Evolutionary conservation across 371 early-diverging fungal species (phyloP).

Genomic region (Capniomyces stellatus): DNA sequence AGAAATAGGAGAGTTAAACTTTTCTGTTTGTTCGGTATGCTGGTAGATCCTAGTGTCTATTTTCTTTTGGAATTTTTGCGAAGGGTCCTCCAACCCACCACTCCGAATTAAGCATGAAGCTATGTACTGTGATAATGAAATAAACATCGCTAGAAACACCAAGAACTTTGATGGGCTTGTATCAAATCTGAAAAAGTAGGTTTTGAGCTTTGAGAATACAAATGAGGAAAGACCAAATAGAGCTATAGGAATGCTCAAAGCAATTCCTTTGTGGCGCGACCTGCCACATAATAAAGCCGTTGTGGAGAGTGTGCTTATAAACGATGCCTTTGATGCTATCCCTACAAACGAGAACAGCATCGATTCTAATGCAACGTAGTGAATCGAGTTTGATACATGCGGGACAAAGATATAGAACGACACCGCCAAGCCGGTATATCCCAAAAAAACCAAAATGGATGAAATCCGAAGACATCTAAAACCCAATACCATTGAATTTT

Average conservation of each 20-base stretch:
- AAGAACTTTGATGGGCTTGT: slow-evolving; percentile 13
- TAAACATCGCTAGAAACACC: slow-evolving; percentile 14
- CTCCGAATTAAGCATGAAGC: slow-evolving; percentile 1
- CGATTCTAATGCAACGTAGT: slow-evolving; percentile 22
- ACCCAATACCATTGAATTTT: too few relatives aligned
- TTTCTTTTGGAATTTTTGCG: neutral
- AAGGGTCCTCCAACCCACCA: neutral
- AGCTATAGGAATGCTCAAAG: slow-evolving; percentile 39
- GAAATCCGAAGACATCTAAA: slow-evolving; percentile 15
- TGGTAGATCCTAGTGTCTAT: neutral
- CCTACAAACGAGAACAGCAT: slow-evolving; percentile 37
- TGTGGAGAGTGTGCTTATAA: slow-evolving; percentile 38
- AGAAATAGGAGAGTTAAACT: neutral
- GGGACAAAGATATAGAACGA: slow-evolving; percentile 5
- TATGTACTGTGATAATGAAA: slow-evolving; percentile 8
- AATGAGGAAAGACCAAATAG: slow-evolving; percentile 48
- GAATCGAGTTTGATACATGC: slow-evolving; percentile 7
- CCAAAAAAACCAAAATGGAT: slow-evolving; percentile 17
- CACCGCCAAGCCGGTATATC: slow-evolving; percentile 18
- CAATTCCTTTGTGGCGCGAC: slow-evolving; percentile 33
- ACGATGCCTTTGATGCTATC: slow-evolving; percentile 36
- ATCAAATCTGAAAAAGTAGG: slow-evolving; percentile 23
- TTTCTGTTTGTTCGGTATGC: neutral
- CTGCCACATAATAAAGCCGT: slow-evolving; percentile 34
- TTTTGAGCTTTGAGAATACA: slow-evolving; percentile 39